Evolutionary conservation across 2,329 filamentous ascomycete genomes (phyloP), one percentile per base, ranked within the genome.

Genomic region (Raffaelea arxii): DNA sequence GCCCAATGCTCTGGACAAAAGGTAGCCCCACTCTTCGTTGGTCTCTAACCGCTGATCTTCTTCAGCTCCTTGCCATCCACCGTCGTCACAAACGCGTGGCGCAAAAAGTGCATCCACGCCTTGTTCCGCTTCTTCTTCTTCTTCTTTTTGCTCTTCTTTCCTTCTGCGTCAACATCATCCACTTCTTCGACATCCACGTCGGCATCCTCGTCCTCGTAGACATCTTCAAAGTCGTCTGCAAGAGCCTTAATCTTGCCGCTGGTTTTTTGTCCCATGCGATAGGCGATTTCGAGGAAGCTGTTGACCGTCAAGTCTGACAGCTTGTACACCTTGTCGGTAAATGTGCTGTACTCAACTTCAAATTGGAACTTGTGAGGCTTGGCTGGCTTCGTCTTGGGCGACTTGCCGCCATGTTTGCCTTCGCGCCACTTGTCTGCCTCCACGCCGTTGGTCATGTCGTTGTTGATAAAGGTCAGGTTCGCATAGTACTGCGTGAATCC

Each of bases 401-500:
- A 69, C 61, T 82, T 80, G 51, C 72, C 72, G 44, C 71, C 66
- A 58, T 82, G 75, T 55, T 80, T 82, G 46, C 81, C 82, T 48
- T 79, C 68, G 30, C 78, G 76, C 80, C 83, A 84, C 51, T 70
- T 71, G 7, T 58, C 39, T 19, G 23, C 24, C 14, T 43, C 46
- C 2, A 42, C 32, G 7, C 63, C 62, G 25, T 58, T 57, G 2
- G 64, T 58, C 41, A 80, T 72, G 49, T 85, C 78, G 55, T 89
- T 86, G 65, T 97, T 94, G 65, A 95, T 82, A 49, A 78, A 68
- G 0, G 91, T 97, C n/a, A 98, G 68, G 62, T 98, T 98, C 50
- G 91, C 89, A 63, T 80, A 96, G 63, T 94, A 96, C 58, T 98
- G 92, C 4, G 80, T 88, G 63, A 88, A 96, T 5, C 86, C 80